Base-by-base conservation (phyloP, 306 rosid species). In the Dryas octopetala region DNA sequence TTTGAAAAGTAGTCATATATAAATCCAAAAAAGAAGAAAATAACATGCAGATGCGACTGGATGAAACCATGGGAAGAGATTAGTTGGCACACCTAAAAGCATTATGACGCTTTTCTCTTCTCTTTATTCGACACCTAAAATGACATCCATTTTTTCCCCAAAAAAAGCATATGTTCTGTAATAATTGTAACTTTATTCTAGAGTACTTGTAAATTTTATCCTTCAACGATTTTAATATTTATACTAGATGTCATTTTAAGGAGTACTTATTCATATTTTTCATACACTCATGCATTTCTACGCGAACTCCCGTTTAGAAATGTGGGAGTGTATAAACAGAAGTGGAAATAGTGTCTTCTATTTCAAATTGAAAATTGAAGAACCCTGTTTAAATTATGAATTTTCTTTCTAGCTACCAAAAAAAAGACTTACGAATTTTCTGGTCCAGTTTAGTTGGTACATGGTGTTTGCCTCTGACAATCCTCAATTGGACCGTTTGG, bases 21-120 rank as follows among this genome's bases (percentile, higher is more conserved):
- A 53, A 53, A 50, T 32, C 58, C 62, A 15, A n/a, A 70, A 11
- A 53, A 40, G 45, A 61, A 13, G 46, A 61, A 13, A 61, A 3
- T 17, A 32, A 38, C 66, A 61, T 11, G 9, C 46, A 53, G 38
- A 40, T 0, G 63, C 38, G 32, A 40, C 40, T 19, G 6, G 17
- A 70, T 38, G 49, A 50, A 7, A 32, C 45, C n/a, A 70, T 2
- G 41, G 4, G n/a, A 54, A 54, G 13, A 19, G 14, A 71, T 17
- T 3, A 54, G 64, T 71, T 43, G 53, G 63, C 64, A 41, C 51
- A n/a, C 51, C 41, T 17, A 71, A 71, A 28, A 44, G 70, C 8
- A 15, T 8, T 1, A 41, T 4, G 14, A 63, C 50, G 6, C 40
- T 14, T 40, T 43, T 63, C 4, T 8, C 2, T 62, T 41, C 46